Evolutionary conservation across 2,329 filamentous ascomycete species (phyloP).

Genomic region (Xylaria hypoxylon): DNA sequence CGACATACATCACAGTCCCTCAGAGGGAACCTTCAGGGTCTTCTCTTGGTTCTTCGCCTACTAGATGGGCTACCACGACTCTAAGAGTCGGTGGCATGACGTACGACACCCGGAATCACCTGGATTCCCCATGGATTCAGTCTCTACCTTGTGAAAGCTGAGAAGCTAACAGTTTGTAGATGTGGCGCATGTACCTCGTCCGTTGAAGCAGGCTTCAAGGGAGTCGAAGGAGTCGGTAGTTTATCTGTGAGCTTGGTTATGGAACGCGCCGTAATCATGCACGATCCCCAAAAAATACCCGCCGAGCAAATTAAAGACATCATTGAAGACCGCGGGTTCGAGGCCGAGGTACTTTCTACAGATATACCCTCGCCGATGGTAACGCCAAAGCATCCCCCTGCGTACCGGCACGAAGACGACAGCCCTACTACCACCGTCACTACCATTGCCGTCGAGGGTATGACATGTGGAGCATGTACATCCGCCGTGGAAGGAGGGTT

Average conservation of each 20-base stretch:
- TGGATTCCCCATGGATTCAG: slow-evolving; percentile 1
- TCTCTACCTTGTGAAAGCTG: not conserved
- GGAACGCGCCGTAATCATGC: slow-evolving; percentile 93
- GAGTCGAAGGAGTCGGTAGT: slow-evolving; percentile 81
- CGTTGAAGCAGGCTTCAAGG: slow-evolving; percentile 91
- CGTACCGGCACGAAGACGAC: slow-evolving; percentile 54
- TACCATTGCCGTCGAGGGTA: slow-evolving; percentile 82
- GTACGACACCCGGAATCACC: slow-evolving; percentile 51
- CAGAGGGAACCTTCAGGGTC: slow-evolving; percentile 51
- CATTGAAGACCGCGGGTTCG: slow-evolving; percentile 92
- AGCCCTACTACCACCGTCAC: slow-evolving; percentile 68
- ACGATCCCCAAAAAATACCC: slow-evolving; percentile 80
- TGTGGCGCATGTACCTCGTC: slow-evolving; percentile 96
- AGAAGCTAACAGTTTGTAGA: slow-evolving; percentile 61
- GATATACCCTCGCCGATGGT: slow-evolving; percentile 72
- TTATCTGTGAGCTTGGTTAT: slow-evolving; percentile 95
- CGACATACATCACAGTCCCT: slow-evolving; percentile 62
- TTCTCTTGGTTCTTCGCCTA: slow-evolving; percentile 55
- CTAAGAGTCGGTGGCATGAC: slow-evolving; percentile 90
- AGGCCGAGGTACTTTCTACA: slow-evolving; percentile 87
- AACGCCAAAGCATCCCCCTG: slow-evolving; percentile 52
- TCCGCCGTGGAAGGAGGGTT: slow-evolving; percentile 86
- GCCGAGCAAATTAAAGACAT: slow-evolving; percentile 83
- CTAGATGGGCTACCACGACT: slow-evolving; percentile 88
- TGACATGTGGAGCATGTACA: slow-evolving; percentile 93